A percentile compares a stretch with the other conserved stretches of the same genome.
These are phyloP conservation scores for Euphorbia celastroides DNA, from an alignment of 441 rosid genomes.

Conservation along the genomic window DNA sequence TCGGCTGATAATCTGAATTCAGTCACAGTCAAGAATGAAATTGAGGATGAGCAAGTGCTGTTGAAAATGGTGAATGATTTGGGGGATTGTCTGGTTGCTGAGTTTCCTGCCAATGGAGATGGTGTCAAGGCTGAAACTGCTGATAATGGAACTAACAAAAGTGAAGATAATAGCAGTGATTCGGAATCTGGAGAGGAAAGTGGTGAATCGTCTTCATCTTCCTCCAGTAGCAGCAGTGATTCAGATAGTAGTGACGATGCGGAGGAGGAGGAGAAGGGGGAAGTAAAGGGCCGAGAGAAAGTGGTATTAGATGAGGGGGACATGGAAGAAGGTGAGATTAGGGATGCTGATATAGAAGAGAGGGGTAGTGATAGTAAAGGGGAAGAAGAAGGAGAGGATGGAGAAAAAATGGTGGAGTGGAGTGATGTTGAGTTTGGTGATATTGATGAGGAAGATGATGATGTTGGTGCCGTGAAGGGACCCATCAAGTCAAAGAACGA, in stretches of 20 bases:
- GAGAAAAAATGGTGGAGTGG: constrained; percentile 42
- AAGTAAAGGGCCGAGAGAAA: constrained; percentile 17
- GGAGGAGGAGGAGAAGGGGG: constrained; percentile 19
- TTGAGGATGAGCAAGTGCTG: constrained; percentile 12
- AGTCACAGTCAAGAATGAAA: constrained; percentile 18
- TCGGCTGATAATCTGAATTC: constrained; percentile 3
- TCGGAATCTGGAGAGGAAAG: constrained; percentile 29
- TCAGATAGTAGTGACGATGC: constrained; percentile 19
- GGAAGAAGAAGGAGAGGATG: constrained; percentile 29
- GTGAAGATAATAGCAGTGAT: constrained; percentile 23
- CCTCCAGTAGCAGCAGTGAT: constrained; percentile 27
- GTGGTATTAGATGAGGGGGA: constrained; percentile 33
- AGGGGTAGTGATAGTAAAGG: constrained; percentile 20
- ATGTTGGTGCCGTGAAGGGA: constrained; percentile 26
- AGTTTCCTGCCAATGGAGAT: constrained; percentile 6
- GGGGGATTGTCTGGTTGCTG: constrained; percentile 1
- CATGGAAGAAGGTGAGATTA: constrained; percentile 89
- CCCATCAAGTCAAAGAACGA: constrained; percentile 91
- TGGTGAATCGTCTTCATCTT: constrained; percentile 35
- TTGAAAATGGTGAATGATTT: neutral
- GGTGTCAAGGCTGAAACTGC: constrained; percentile 7
- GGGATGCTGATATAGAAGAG: constrained; percentile 32
- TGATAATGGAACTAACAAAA: constrained; percentile 16
- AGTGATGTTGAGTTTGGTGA: constrained; percentile 37
- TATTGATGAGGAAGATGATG: constrained; percentile 36